Percentiles rank a stretch among this genome's conserved stretches.
Evolutionary conservation across 768 basidiomycete genomes (phyloP).

Genomic region (Neoboletus brunneissimus): DNA sequence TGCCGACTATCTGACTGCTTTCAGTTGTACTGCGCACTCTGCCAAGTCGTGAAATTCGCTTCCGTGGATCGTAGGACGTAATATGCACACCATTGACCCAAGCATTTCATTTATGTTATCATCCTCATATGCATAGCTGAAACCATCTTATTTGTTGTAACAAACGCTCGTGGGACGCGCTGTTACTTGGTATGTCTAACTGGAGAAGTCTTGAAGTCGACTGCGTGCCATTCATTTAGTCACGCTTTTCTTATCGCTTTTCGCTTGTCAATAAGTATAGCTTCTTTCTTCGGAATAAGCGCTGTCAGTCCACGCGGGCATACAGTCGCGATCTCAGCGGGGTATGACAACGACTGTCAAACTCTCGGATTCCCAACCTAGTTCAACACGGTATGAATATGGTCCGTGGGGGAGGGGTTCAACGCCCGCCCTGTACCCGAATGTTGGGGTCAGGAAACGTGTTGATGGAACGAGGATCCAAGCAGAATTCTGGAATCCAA

Average conservation of each 20-base stretch:
- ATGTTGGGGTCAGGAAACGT: constrained; percentile 3
- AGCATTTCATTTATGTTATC: constrained; percentile 11
- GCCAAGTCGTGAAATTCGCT: neutral
- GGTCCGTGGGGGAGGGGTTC: neutral
- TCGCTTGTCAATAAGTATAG: neutral
- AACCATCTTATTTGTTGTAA: constrained; percentile 4
- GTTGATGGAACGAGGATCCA: neutral
- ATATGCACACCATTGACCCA: constrained; percentile 7
- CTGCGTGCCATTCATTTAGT: neutral
- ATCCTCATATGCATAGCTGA: constrained; percentile 1
- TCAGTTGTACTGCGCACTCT: neutral
- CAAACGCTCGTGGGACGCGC: neutral
- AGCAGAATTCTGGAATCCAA: neutral
- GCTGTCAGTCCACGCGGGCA: neutral
- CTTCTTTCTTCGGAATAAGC: neutral
- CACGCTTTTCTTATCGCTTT: neutral
- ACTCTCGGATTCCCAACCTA: neutral
- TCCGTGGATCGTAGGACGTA: constrained; percentile 1
- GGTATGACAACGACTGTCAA: neutral
- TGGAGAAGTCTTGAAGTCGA: neutral
- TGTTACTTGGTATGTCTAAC: neutral
- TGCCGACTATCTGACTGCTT: neutral
- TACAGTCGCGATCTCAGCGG: neutral
- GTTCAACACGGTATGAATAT: neutral
- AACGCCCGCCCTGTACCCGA: neutral